Evolutionary conservation across 176 grass and related monocot species (phyloP).

Genomic region (Phoenix dactylifera): DNA sequence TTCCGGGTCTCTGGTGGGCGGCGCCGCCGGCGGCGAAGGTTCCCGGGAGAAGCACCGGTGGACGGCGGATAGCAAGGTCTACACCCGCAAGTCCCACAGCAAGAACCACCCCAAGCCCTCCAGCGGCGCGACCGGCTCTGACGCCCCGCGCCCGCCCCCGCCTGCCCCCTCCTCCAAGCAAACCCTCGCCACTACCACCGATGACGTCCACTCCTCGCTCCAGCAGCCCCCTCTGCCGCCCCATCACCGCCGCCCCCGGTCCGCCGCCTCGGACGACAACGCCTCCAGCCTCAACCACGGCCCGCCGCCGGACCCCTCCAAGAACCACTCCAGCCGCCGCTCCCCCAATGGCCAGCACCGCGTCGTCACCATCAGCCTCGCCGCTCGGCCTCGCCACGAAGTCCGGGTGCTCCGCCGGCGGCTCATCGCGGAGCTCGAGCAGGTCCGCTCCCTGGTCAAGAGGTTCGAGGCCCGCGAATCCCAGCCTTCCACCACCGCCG

Average conservation of each 20-base stretch:
- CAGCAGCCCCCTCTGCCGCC: background rate
- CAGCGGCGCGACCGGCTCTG: slow-evolving; percentile 5
- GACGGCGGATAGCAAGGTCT: slow-evolving; percentile 55
- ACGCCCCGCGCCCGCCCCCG: slow-evolving; percentile 22
- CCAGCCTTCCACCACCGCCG: slow-evolving; percentile 21
- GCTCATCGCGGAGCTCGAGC: slow-evolving; percentile 55
- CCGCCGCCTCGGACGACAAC: slow-evolving; percentile 18
- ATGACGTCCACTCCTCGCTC: slow-evolving; percentile 4
- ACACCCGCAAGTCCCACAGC: slow-evolving; percentile 53
- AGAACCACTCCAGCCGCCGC: too few species aligned
- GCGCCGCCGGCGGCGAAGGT: slow-evolving; percentile 5
- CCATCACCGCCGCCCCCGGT: background rate
- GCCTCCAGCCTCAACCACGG: slow-evolving; percentile 31
- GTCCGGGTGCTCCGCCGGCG: slow-evolving; percentile 47
- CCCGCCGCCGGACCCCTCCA: background rate
- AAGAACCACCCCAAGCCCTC: slow-evolving; percentile 17
- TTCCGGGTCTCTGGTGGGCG: slow-evolving; percentile 22
- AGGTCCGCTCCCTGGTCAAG: slow-evolving; percentile 59
- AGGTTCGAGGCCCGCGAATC: slow-evolving; percentile 28
- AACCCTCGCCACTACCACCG: slow-evolving; percentile 8
- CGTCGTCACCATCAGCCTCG: slow-evolving; percentile 24
- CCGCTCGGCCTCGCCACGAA: slow-evolving; percentile 32
- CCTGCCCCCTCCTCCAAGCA: slow-evolving; percentile 14
- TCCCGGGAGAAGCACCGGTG: slow-evolving; percentile 31
- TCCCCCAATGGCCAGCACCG: slow-evolving; percentile 32